Base-by-base conservation (phyloP, 2,329 filamentous ascomycete genomes). In the Neopestalotiopsis rosae region DNA sequence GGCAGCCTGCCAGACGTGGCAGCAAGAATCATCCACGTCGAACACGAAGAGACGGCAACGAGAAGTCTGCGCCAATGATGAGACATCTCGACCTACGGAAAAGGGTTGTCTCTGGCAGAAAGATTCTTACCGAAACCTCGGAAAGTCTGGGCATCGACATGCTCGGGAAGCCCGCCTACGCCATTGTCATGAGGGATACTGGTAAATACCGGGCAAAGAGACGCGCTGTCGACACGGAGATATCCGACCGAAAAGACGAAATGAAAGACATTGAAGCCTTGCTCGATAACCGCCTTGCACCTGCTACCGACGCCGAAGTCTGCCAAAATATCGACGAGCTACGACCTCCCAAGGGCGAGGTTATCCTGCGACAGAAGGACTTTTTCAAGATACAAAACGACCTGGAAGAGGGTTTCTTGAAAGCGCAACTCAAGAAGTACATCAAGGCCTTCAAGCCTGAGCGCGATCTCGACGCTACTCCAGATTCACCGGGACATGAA, bases 321-420 rank as follows among this genome's bases (percentile, higher is more conserved):
- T 74, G 80, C 63, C 74, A 76, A 3, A 85, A 87, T 68, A 83
- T 90, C 20, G 78, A 88, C 40, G 82, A 83, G 67, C 73, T 89
- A 42, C 81, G 81, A 49, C 88, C 87, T 1, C 88, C 87, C 1
- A 68, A 67, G 1, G 79, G 81, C 5, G 79, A 79, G 30, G 79
- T 69, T 1, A 72, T 80, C 9, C 68, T 89, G 4, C 73, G 78
- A 1, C 72, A 76, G 42, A 77, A 74, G 0, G 80, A 85, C 6
- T 88, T 87, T 66, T 74, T 79, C 3, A 76, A 78, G 13, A 73
- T 89, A 14, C 72, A 80, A 32, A 69, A 77, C 0, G 70, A 73
- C 3, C 77, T 89, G 5, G 61, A 76, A 13, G 71, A 79, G 0
- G 84, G 87, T 7, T 89, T 89, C 73, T 85, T 85, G 0, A 74